Evolutionary conservation across 139 green algal species (phyloP), one percentile per base, ranked within the genome.

Genomic region (Volvox africanus): DNA sequence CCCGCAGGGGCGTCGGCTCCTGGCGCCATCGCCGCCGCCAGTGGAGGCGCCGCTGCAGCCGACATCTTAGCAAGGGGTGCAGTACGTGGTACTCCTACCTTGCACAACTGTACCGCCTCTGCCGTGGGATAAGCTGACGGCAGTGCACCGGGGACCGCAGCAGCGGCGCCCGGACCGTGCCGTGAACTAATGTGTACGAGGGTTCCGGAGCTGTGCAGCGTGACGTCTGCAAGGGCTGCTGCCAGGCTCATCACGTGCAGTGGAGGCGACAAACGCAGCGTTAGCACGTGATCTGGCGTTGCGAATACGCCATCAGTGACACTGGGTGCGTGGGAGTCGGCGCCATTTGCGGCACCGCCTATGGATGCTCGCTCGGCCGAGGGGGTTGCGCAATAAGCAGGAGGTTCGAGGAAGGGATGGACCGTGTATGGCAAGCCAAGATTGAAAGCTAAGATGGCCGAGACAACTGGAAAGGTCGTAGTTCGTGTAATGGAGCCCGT

Each of bases 381-480:
- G 62, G 35, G 0, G 65, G 12, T 61, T 24, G 24, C 21, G 2
- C 13, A 14, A 2, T 24, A 17, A 24, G 0, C 2, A 20, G 30
- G 24, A 24, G 65, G 84, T 20, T 81, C 67, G 2, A 89, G 35
- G 26, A 89, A 69, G 3, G 86, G 73, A 69, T 90, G 86, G 13
- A 83, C 73, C 13, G 73, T 77, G 87, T 91, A 91, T 24, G 87
- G 87, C 61, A 91, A 13, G 0, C 76, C 87, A 30, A 91, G 50
- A 26, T 91, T 91, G 87, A 80, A 91, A 6, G 87, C 87, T 33
- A 86, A 26, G 18, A 91, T 79, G 14, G 71, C 71, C 71, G 71
- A 79, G 26, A 79, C 71, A 50, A 67, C 17, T 12, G 79, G 22
- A 69, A 17, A 19, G 17, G 17, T 69, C 62, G 19, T 69, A 69